Evolutionary conservation across 2,329 filamentous ascomycete genomes (phyloP), one percentile per base, ranked within the genome.

Genomic region (Aspergillus bombycis): DNA sequence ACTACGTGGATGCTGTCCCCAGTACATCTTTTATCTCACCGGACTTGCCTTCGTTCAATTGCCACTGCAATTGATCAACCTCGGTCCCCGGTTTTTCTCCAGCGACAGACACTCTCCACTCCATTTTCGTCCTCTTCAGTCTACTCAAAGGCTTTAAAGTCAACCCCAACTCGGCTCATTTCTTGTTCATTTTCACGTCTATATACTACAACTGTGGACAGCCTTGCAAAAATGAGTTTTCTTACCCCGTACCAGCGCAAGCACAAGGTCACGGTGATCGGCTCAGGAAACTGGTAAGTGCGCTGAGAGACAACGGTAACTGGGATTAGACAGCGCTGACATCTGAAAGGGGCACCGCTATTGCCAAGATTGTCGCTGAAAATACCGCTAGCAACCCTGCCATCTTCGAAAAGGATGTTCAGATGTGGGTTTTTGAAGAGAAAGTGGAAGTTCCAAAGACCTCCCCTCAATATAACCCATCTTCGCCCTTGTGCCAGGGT

Each of bases 361-460:
- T 99, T 80, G 89, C 94, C 77, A 99, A 99, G 82, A 96, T 99
- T 66, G 87, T 97, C 58, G 94, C 94, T 71, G 94, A 99, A 80
- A 99, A 96, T 81, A 91, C 93, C 43, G 88, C 86, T 66, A 88
- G 86, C 68, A 85, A 97, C 80, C 85, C 89, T 11, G 86, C 93
- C 34, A 76, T 97, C 52, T 99, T 98, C 76, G 92, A 98, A 74
- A 83, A 90, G 77, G 84, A 93, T 66, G 93, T 99, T 58, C 92
- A 96, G 80, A 98, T 99, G 95, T 99, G 95, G 95, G 96, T 99
- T 74, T 97, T 89, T 76, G 95, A 99, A 80, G 95, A 99, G 79
- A 87, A 96, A 28, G 89, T 97, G 67, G 86, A 87, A 60, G 83
- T 97, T 48, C 81, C 91, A 14, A 85, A 89, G 72, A 84, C 86